Base-by-base conservation (phyloP, 2,329 filamentous ascomycete genomes). In the Fusarium sp. region DNA sequence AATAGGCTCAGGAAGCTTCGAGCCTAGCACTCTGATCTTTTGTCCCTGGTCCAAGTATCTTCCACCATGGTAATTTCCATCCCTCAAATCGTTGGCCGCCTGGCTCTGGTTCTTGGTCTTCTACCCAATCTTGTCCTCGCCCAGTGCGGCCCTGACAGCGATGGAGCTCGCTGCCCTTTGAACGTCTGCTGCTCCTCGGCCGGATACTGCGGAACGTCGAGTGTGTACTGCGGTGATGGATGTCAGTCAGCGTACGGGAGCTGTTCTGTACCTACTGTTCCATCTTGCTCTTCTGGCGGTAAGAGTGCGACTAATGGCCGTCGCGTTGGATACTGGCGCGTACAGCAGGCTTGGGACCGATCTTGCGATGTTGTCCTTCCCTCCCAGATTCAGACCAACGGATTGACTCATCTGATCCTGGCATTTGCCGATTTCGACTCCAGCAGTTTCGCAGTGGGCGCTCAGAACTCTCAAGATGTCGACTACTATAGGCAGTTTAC, bases 151-250 rank as follows among this genome's bases (percentile, higher is more conserved):
- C 31, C 48, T 5, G 48, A 51, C 17, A 51, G 35, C 17, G 48
- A 51, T 35, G 48, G 31, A 51, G 31, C 48, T 2, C 31, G 48
- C 7, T 51, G 48, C 7, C 48, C 31, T 0, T 10, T 51, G 22
- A 51, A 51, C 12, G 48, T 51, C 17, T 51, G 48, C 17, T 51
- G 48, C 14, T 35, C 48, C 0, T 51, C 48, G 5, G 48, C 31
- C 17, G 48, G 48, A 24, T 51, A 51, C 48, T 51, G 48, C 28
- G 48, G 31, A 35, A 51, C 48, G 24, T 2, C 7, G 0, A 3
- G 3, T 1, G 48, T 51, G 0, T 51, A 51, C 5, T 51, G 48
- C 5, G 0, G 48, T 5, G 48, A 51, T 0, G 22, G 28, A 1
- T 51, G 48, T 18, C 6, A 51, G 0, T 51, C 48, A 0, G 6